Base-by-base conservation (phyloP, 164 flowering plant genomes). In the Berberis vulgaris region DNA sequence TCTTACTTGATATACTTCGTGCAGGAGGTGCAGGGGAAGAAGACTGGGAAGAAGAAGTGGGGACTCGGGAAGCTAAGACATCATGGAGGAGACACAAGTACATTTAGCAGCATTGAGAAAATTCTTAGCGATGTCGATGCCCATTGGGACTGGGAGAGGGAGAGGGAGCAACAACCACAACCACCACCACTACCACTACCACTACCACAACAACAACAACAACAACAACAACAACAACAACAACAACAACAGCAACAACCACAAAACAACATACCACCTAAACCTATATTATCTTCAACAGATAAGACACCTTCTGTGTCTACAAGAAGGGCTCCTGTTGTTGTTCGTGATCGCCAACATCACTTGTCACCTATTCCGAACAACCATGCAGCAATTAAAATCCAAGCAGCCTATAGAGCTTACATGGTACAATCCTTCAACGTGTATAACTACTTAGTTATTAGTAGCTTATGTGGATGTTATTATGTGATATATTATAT, bases 71-170 rank as follows among this genome's bases (percentile, higher is more conserved):
- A 69, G 69, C 65, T 78, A 42, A 82, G 69, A 79, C 10, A 26
- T 52, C 77, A 69, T 76, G 86, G 86, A 62, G 95, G 84, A 57
- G 61, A 71, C 59, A 77, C 74, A 72, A 82, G 95, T 66, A 91
- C 82, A 69, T 94, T 97, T 40, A 94, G 99, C 72, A 94, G 96
- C 65, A 79, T 94, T 52, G 97, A 94, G 74, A 83, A 91, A 73
- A 94, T 94, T 63, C 75, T 94, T 49, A 89, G 89, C 45, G 99
- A 94, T 64, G 97, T 81, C 12, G 99, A 87, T 65, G 80, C 79
- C 26, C 26, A 26, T 26, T 26, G 26, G 63, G 96, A 87, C 69
- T 81, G 68, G 6, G 79, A 81, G 38, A 68, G 63, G 43, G 13
- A 74, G 11, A 57, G 41, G 46, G 45, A 40, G 43, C 47, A 82